Percentiles rank a stretch among this genome's conserved stretches.
Conservation (phyloP, 2,329 filamentous ascomycete genomes). For the Diaporthe citriasiana region DNA sequence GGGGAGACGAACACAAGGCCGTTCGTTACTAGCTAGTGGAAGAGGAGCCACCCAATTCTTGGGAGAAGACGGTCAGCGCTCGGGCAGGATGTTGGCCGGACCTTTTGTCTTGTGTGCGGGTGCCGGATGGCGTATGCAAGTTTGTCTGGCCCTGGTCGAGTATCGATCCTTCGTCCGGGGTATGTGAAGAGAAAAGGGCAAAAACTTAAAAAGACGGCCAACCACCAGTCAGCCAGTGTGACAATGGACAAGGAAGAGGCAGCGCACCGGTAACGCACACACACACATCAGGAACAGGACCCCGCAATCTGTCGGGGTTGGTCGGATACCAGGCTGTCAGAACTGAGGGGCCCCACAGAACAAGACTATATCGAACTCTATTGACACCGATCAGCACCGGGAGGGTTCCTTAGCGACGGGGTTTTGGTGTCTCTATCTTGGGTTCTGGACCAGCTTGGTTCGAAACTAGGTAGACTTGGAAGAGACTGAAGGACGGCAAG, state of each 20-base stretch:
- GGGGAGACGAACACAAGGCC: no score
- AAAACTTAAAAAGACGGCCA: slow-evolving; percentile 21
- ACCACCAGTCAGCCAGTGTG: slow-evolving; percentile 23
- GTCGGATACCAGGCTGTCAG: slow-evolving; percentile 19
- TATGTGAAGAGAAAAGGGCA: neutral
- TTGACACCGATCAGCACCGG: slow-evolving; percentile 10
- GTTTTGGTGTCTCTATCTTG: neutral
- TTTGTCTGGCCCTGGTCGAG: slow-evolving; percentile 3
- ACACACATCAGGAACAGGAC: neutral
- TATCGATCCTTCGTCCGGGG: slow-evolving; percentile 17
- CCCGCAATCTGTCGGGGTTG: slow-evolving; percentile 26
- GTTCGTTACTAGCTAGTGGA: neutral
- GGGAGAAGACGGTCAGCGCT: neutral
- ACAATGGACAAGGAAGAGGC: neutral
- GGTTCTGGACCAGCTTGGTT: neutral
- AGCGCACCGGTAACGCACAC: slow-evolving; percentile 12
- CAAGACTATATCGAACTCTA: slow-evolving; percentile 24
- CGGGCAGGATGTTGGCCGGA: neutral
- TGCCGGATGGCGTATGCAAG: slow-evolving; percentile 10
- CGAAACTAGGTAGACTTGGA: neutral
- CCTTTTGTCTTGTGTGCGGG: neutral
- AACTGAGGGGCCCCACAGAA: slow-evolving; percentile 26
- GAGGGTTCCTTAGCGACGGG: neutral
- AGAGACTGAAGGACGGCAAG: neutral
- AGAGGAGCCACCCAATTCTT: neutral